Evolutionary conservation across 352 stramenopile genomes (phyloP), one percentile per base, ranked within the genome.

Genomic region (Pythium vanterpoolii): DNA sequence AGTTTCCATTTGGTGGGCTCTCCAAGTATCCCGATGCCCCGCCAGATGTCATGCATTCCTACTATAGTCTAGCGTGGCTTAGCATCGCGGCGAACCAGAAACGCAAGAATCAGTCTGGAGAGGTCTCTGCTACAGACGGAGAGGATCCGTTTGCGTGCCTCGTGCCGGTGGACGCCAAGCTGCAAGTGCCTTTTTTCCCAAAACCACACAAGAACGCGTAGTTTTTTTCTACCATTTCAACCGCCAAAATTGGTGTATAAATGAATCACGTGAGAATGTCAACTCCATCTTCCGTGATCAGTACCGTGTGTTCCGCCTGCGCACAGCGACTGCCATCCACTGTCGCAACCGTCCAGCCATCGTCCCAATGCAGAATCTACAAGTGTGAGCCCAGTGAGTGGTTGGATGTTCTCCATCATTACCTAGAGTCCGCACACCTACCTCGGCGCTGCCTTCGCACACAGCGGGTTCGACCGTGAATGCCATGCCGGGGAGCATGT

Each of bases 401-500:
- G 1, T 47, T 1, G 23, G 39, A 24, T 50, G 1, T 6, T 31
- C 45, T 24, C 4, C 5, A 34, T 45, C 21, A 14, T 3, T 42
- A 14, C n/a, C 13, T 8, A 26, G 10, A 50, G 8, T 3, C 14
- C 14, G 7, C 48, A 57, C 26, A 13, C n/a, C n/a, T 55, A 93
- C 84, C 77, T 98, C 81, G 3, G 76, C 72, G 47, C 68, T 86
- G 45, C 89, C 89, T 71, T 99, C 93, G 11, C 87, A 97, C 30
- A 99, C 77, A 57, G 98, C 98, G 3, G 97, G 97, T 77, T 99
- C 97, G 64, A 99, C 98, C 0, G 97, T 99, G 78, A 99, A 99
- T 23, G 98, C 93, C 95, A 98, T 98, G 24, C 97, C 97, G 0
- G 84, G 79, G 30, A 92, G 69, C 77, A 96, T 92, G 47, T 85